Evolutionary conservation across 805 yeast species (phyloP).

Genomic region (Myxozyma neotropica): DNA sequence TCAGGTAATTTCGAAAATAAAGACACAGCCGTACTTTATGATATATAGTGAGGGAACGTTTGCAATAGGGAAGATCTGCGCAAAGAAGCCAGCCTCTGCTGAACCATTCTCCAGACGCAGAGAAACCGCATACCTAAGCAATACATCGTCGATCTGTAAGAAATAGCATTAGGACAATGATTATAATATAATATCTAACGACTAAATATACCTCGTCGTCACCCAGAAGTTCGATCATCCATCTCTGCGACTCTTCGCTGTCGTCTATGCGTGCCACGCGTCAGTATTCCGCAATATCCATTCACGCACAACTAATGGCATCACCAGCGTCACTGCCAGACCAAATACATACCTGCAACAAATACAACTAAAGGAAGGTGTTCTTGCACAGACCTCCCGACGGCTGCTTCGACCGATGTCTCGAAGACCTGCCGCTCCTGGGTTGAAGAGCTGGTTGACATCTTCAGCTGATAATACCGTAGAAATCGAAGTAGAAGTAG

Average conservation of each 20-base stretch:
- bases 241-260: constrained; percentile 25
- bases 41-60: constrained; percentile 60
- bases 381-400: constrained; percentile 23
- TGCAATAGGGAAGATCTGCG: constrained; percentile 57
- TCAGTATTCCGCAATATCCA: background rate
- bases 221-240: constrained; percentile 21
- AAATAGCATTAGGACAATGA: background rate
- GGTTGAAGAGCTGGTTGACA: constrained; percentile 14
- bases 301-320: background rate
- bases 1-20: background rate
- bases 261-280: constrained; percentile 14
- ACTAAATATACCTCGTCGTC: constrained; percentile 17
- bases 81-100: constrained; percentile 51
- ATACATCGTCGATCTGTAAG: constrained; percentile 30
- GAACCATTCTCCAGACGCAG: constrained; percentile 49
- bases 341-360: constrained; percentile 21
- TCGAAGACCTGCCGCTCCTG: constrained; percentile 19
- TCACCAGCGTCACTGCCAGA: background rate
- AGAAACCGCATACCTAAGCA: constrained; percentile 45
- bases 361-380: constrained; percentile 28
- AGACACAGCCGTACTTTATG: constrained; percentile 41
- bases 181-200: background rate
- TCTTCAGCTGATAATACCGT: background rate
- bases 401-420: constrained; percentile 31
- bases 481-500: background rate